Percentiles rank a stretch among this genome's conserved stretches.
phyloP scores from a whole-genome alignment of 345 rosid genomes.

The Anastatica hierochuntica region DNA sequence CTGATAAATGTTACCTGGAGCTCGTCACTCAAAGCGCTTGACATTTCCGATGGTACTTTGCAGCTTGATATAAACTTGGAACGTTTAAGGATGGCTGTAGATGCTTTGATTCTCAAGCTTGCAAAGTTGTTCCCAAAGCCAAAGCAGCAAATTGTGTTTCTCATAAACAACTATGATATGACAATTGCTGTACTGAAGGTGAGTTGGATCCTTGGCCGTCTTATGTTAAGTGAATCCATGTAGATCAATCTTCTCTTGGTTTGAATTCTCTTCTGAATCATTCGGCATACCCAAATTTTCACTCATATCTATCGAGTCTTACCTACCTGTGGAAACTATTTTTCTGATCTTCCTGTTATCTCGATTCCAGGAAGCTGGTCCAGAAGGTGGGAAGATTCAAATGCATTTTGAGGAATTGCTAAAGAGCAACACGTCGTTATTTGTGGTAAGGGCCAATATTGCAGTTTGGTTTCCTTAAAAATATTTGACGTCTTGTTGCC shows the following conservation, averaged over 20 bases:
- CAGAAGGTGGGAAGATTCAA: slow-evolving; percentile 92
- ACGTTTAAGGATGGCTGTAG: slow-evolving; percentile 87
- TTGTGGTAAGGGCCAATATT: slow-evolving; percentile 52
- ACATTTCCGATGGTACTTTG: slow-evolving; percentile 14
- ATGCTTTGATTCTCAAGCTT: slow-evolving; percentile 77
- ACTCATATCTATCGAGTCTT: neutral
- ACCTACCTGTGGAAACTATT: neutral
- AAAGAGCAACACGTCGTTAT: slow-evolving; percentile 77
- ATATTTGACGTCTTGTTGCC: neutral
- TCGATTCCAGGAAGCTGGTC: slow-evolving; percentile 72
- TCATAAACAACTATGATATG: slow-evolving; percentile 94
- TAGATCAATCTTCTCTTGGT: neutral
- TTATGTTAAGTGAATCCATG: neutral
- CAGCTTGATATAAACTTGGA: slow-evolving; percentile 97
- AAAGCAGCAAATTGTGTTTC: slow-evolving; percentile 76
- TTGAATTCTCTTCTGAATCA: neutral
- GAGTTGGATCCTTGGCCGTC: slow-evolving; percentile 5
- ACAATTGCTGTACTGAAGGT: slow-evolving; percentile 93
- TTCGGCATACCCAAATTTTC: neutral
- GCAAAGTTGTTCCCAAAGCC: slow-evolving; percentile 64
- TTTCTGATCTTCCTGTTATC: slow-evolving; percentile 7
- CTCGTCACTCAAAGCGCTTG: neutral
- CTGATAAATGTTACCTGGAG: neutral
- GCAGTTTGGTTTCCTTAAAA: neutral
- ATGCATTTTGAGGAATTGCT: slow-evolving; percentile 81